Base-by-base conservation (phyloP, 2,329 filamentous ascomycete genomes). In the Huntiella bhutanensis region DNA sequence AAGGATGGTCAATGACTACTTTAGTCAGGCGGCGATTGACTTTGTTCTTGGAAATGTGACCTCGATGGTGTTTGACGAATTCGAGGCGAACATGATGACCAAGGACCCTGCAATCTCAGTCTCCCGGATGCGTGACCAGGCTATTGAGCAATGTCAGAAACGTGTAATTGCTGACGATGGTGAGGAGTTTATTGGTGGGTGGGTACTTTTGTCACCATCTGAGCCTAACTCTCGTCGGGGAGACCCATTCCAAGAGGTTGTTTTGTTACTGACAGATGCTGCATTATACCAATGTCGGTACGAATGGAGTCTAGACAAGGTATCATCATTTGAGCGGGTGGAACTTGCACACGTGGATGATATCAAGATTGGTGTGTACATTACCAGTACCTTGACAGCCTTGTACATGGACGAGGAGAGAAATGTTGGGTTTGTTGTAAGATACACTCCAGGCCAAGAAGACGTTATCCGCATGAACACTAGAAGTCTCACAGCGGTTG, bases 1-100 rank as follows among this genome's bases (percentile, higher is more conserved):
- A 53, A 96, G 94, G 53, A 91, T 96, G 62, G 86, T 98, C 53
- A 94, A 93, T 54, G 91, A 98, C 62, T 95, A 93, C 60, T 96
- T 96, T 61, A 82, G 87, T 16, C 91, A 98, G 59, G 83, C 86
- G 0, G 84, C 83, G 43, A 94, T 98, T 53, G 91, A 98, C 59
- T 96, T 91, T 57, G 71, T 94, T 3, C 73, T 96, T 0, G 91
- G 91, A 15, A 91, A 91, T 53, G 83, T 92, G 8, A 85, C 80
- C 0, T 79, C 78, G 1, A 69, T 77, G 12, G 81, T 94, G 2
- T 96, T 96, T 57, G 82, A 88, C 48, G 91, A 98, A 54, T 98
- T 98, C 52, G 86, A 95, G 57, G 77, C 80, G 12, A 82, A 87
- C 54, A 86, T 98, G 75, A 92, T 87, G 73, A 87, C 79, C 38